Conservation (phyloP, 192 early-diverging fungal species). For the Phlyctochytrium arcticum region DNA sequence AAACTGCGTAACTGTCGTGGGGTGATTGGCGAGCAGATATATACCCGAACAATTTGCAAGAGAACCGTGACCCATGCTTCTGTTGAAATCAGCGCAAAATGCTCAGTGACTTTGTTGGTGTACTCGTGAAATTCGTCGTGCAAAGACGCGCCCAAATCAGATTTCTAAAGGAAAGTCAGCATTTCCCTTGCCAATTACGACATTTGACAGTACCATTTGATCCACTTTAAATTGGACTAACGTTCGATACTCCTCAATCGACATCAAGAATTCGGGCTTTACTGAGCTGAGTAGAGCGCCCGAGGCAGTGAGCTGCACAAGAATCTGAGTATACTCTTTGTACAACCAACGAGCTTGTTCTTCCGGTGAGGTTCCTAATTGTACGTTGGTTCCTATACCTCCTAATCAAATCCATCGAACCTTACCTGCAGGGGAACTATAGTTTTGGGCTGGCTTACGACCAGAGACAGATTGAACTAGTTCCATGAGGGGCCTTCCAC, state of each 20-base stretch:
- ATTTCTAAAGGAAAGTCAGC: constrained; percentile 2
- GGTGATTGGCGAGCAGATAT: constrained; percentile 21
- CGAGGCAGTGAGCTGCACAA: constrained; percentile 24
- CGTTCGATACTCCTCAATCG: constrained; percentile 34
- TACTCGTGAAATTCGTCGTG: constrained; percentile 38
- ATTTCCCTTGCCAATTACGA: background rate
- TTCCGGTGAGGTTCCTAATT: constrained; percentile 1
- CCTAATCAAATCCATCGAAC: background rate
- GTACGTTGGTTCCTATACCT: background rate
- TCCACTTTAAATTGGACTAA: background rate
- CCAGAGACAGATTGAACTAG: constrained; percentile 40
- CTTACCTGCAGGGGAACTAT: background rate
- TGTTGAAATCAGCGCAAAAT: constrained; percentile 39
- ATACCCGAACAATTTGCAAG: constrained; percentile 44
- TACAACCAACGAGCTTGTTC: constrained; percentile 25
- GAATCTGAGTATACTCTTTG: constrained; percentile 28
- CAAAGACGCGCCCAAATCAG: constrained; percentile 17
- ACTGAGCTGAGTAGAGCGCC: constrained; percentile 42
- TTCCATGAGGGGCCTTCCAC: constrained; percentile 30
- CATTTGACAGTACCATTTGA: background rate
- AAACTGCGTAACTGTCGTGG: constrained; percentile 26
- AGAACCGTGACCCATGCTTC: constrained; percentile 47
- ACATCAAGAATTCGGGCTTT: constrained; percentile 45
- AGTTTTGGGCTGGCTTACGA: constrained; percentile 25
- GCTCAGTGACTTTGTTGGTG: constrained; percentile 10